Conservation (phyloP, 2,329 filamentous ascomycete species). For the Shiraia bambusicola region DNA sequence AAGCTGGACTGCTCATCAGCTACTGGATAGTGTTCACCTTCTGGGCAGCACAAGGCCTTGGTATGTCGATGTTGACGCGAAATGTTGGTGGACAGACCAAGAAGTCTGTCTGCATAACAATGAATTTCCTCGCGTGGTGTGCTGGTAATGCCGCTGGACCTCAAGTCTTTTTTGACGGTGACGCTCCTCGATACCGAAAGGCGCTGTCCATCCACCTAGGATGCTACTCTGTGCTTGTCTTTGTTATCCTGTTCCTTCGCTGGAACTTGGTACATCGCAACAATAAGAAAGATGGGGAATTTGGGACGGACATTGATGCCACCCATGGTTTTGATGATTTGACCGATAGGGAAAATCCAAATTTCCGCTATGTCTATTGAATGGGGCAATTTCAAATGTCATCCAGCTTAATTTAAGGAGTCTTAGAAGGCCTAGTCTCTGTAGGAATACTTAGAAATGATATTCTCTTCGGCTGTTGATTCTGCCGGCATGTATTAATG, state of each 20-base stretch:
- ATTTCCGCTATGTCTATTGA: constrained; percentile 58
- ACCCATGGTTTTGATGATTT: constrained; percentile 63
- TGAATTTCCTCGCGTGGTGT: constrained; percentile 71
- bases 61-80: constrained; percentile 66
- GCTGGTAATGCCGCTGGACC: constrained; percentile 66
- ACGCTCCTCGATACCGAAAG: constrained; percentile 67
- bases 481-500: too few species aligned
- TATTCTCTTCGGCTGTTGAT: too few species aligned
- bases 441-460: too few species aligned
- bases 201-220: constrained; percentile 70
- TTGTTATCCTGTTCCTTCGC: constrained; percentile 59
- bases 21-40: constrained; percentile 79
- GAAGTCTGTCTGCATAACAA: constrained; percentile 66
- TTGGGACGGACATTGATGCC: constrained; percentile 33
- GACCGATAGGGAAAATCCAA: constrained; percentile 62
- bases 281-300: constrained; percentile 54
- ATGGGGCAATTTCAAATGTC: not conserved
- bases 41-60: constrained; percentile 71
- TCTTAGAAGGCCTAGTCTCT: too few species aligned
- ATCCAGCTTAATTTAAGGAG: not conserved
- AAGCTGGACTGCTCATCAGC: constrained; percentile 67
- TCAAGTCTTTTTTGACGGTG: constrained; percentile 47
- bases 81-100: constrained; percentile 75
- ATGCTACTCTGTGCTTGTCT: constrained; percentile 64
- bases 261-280: constrained; percentile 62